phyloP scores from a whole-genome alignment of 2,329 filamentous ascomycete species.

The Endoconidiophora polonica region DNA sequence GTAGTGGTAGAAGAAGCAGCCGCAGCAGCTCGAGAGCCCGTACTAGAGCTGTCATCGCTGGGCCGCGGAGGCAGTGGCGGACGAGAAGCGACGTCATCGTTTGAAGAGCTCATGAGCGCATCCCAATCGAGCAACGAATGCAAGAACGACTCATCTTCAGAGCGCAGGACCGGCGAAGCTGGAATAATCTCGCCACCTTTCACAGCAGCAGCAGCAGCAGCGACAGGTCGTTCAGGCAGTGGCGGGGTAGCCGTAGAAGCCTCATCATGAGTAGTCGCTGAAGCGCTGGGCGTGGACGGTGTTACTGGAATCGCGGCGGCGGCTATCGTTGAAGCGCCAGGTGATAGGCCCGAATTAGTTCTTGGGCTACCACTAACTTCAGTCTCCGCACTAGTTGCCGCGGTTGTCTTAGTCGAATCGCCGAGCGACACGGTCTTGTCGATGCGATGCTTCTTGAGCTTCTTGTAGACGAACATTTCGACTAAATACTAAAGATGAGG shows the following conservation, averaged over 20 bases:
- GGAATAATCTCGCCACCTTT: not conserved
- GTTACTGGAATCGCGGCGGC: not conserved
- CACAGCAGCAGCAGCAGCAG: conserved; percentile 12
- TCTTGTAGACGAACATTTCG: conserved; percentile 45
- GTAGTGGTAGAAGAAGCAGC: conserved; percentile 23
- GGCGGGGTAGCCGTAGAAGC: no score
- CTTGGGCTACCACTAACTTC: no score
- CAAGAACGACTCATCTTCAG: conserved; percentile 42
- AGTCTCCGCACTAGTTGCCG: not conserved
- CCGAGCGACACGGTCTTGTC: conserved; percentile 25
- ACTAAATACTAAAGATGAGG: not conserved
- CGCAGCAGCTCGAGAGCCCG: not conserved
- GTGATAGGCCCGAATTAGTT: no score
- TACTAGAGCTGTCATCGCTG: not conserved
- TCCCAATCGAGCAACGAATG: conserved; percentile 29
- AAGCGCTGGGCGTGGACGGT: conserved; percentile 7
- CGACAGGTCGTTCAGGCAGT: conserved; percentile 1
- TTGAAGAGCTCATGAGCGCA: conserved; percentile 12
- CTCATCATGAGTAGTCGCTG: conserved; percentile 14
- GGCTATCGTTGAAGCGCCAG: not conserved
- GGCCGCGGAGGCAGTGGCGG: conserved; percentile 38
- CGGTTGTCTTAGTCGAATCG: conserved; percentile 8
- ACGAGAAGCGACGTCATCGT: conserved; percentile 27
- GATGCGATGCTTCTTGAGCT: conserved; percentile 41
- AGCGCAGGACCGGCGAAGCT: conserved; percentile 26